These are phyloP conservation scores for Geotrichum reessii DNA, from an alignment of 1,139 yeast genomes.

Conservation along the genomic window DNA sequence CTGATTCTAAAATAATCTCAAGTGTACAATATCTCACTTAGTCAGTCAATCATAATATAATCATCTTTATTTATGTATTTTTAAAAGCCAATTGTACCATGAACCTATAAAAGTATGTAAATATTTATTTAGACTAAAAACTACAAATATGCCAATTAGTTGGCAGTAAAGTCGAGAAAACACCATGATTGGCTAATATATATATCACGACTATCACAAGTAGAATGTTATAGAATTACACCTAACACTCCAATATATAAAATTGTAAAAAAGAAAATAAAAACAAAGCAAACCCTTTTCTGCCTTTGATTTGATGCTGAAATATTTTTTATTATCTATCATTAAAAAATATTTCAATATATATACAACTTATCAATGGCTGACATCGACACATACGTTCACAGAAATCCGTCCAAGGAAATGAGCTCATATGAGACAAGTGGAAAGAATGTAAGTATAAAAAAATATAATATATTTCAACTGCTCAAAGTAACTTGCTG, in stretches of 20 bases:
- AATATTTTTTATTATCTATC: not conserved
- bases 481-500: not conserved
- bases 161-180: not conserved
- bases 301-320: not conserved
- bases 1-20: no score
- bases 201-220: not conserved
- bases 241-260: not conserved
- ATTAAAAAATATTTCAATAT: not conserved
- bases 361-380: not conserved
- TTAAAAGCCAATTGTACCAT: no score
- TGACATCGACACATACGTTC: not conserved
- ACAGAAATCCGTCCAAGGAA: not conserved
- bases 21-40: no score
- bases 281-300: not conserved
- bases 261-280: not conserved
- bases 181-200: not conserved
- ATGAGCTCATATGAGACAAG: not conserved
- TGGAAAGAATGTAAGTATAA: not conserved
- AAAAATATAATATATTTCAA: not conserved
- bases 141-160: no score
- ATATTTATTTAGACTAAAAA: no score
- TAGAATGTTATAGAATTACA: not conserved
- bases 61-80: no score
- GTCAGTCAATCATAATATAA: no score
- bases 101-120: no score